Evolutionary conservation across 768 basidiomycete genomes (phyloP), one percentile per base, ranked within the genome.

Genomic region (Suillus americanus): DNA sequence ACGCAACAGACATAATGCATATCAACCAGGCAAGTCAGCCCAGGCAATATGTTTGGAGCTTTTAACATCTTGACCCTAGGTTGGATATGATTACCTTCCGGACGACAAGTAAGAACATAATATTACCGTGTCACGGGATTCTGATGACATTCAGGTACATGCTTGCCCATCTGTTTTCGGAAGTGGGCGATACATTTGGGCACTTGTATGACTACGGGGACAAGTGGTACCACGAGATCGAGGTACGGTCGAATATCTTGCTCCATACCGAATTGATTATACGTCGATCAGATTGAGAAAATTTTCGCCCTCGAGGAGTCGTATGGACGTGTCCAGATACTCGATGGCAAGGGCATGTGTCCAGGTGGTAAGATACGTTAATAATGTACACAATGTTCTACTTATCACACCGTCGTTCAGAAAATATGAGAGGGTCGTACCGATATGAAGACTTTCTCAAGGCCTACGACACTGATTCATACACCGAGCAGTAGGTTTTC

Each of bases 151-250:
- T 33, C 1, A 68, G 67, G 50, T 77, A 67, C 30, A 74, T 70
- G 62, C 65, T 74, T 18, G 72, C 76, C 5, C 74, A 76, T 66
- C 50, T 75, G 12, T 75, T 74, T 53, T 64, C 65, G 8, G 67
- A 76, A 55, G 75, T 75, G 64, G 76, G 76, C 5, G 70, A 75
- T 61, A 60, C 68, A 41, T 67, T 78, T 54, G 76, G 70, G 5
- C 74, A 77, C 60, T 63, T 76, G 51, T 77, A 78, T 59, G 77
- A 78, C 64, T 76, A 74, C 60, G 77, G 77, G 1, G 77, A 78
- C 60, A 74, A 75, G 61, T 77, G 73, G 71, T 69, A 62, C 62
- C 75, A 77, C 60, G 65, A 67, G 35, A 77, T 77, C 23, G 69
- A 71, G 56, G 76, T 75, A 53, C n/a, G 64, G 5, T 61, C 20